Conservation (phyloP, 305 asterid species). For the Fraxinus floribunda region DNA sequence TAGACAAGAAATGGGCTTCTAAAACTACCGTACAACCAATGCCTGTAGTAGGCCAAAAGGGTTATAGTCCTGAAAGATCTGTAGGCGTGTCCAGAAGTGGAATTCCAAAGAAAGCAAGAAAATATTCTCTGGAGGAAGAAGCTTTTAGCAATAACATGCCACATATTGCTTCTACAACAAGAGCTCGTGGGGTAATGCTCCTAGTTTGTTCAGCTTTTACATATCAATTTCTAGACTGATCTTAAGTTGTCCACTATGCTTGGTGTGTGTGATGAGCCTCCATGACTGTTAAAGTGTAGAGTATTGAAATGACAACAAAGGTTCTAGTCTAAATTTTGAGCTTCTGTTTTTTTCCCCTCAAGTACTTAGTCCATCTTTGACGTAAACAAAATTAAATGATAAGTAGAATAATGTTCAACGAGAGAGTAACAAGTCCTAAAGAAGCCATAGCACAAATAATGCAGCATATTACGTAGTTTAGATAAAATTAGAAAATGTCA, state of each 20-base stretch:
- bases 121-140: conserved; percentile 82
- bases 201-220: conserved; percentile 1
- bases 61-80: conserved; percentile 11
- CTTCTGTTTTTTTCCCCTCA: not conserved
- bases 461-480: not conserved
- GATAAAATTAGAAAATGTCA: not conserved
- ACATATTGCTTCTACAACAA: conserved; percentile 35
- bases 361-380: not conserved
- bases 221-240: not conserved
- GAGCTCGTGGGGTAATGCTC: conserved; percentile 63
- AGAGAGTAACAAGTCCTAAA: not conserved
- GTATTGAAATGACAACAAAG: not conserved
- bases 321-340: not conserved
- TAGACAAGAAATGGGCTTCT: conserved; percentile 68
- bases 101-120: conserved; percentile 87
- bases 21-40: conserved; percentile 39
- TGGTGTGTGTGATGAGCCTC: not conserved
- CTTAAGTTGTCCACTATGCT: not conserved
- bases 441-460: not conserved
- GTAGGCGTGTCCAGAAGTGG: conserved; percentile 29
- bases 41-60: conserved; percentile 22
- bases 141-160: conserved; percentile 36
- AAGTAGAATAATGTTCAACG: not conserved
- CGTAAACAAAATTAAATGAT: not conserved
- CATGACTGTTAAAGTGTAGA: not conserved